Conservation (phyloP, 805 yeast species). For the Saccharomycopsis sp. region DNA sequence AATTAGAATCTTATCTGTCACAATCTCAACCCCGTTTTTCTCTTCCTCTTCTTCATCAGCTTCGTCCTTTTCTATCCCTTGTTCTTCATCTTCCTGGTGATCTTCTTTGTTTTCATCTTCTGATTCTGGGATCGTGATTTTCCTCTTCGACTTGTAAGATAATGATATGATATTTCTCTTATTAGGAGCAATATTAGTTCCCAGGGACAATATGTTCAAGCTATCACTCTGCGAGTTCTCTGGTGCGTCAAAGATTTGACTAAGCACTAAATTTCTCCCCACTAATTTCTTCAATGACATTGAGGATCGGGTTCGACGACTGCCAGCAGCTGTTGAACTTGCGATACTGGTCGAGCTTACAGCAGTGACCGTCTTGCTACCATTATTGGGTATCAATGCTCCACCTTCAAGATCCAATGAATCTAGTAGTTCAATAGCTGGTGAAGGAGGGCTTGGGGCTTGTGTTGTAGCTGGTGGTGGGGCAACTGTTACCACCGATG, state of each 20-base stretch:
- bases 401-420: no score
- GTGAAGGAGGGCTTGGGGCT: slow-evolving; percentile 40
- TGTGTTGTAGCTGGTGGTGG: slow-evolving; percentile 27
- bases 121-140: not conserved
- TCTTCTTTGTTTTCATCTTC: not conserved
- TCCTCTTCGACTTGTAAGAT: not conserved
- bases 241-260: slow-evolving; percentile 4
- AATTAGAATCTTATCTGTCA: not conserved
- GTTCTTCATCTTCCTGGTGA: not conserved
- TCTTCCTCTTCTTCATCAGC: not conserved
- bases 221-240: not conserved
- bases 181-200: not conserved
- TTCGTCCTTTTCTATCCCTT: not conserved
- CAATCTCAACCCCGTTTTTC: not conserved
- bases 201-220: not conserved
- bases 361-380: not conserved
- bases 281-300: slow-evolving; percentile 2
- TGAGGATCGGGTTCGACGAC: not conserved
- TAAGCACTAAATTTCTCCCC: slow-evolving; percentile 1
- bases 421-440: no score
- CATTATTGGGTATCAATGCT: slow-evolving; percentile 23
- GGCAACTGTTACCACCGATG: not conserved
- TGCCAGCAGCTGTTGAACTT: not conserved
- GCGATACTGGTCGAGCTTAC: not conserved
- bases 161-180: not conserved